phyloP scores from a whole-genome alignment of 441 rosid species.

The Dalechampia spathulata region DNA sequence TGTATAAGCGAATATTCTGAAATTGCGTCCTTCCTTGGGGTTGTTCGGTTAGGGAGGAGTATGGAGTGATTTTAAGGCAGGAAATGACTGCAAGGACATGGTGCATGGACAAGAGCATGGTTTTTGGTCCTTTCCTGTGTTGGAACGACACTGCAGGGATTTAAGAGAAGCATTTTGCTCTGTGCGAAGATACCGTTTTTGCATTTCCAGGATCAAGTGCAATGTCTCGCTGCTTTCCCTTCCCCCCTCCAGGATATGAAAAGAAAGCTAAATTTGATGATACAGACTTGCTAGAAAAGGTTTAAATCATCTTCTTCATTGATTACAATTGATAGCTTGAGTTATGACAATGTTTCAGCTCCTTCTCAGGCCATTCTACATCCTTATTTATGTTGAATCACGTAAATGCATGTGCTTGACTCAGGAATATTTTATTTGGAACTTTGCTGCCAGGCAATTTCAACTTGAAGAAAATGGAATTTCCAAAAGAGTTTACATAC shows the following conservation, averaged over 20 bases:
- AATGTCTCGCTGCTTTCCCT: constrained; percentile 91
- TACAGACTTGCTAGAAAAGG: constrained; percentile 49
- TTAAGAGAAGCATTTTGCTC: constrained; percentile 27
- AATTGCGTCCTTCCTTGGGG: constrained; percentile 8
- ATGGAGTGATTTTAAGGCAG: constrained; percentile 36
- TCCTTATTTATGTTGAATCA: background rate
- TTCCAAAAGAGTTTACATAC: background rate
- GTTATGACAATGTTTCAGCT: background rate
- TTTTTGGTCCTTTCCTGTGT: constrained; percentile 47
- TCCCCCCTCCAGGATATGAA: constrained; percentile 84
- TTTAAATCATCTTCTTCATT: constrained; percentile 23
- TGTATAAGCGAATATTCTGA: constrained; percentile 11
- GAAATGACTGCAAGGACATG: constrained; percentile 55
- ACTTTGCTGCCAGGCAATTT: background rate
- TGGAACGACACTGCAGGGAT: constrained; percentile 43
- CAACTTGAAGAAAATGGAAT: background rate
- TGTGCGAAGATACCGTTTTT: constrained; percentile 22
- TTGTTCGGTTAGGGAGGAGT: constrained; percentile 17
- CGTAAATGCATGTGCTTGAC: background rate
- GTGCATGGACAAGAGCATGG: constrained; percentile 54
- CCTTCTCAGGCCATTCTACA: background rate
- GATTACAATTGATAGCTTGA: constrained; percentile 11
- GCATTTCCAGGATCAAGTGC: constrained; percentile 28
- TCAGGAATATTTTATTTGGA: background rate
- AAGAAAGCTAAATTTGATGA: constrained; percentile 49